A percentile compares a stretch with the other conserved stretches of the same genome.
These are phyloP conservation scores for Rhodocollybia butyracea DNA, from an alignment of 768 basidiomycete species.

Conservation along the genomic window DNA sequence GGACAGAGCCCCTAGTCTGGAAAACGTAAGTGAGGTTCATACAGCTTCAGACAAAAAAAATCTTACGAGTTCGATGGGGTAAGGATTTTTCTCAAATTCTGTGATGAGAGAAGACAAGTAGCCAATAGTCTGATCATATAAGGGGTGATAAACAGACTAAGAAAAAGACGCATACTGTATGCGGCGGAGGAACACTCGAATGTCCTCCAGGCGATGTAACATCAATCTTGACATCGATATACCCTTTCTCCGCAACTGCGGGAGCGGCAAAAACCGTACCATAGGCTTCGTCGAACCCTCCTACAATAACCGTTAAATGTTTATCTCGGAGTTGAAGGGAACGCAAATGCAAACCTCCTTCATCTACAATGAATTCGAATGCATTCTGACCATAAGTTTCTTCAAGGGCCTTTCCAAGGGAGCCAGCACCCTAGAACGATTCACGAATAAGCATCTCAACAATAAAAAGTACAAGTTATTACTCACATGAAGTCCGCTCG, in stretches of 20 bases:
- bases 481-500: conserved; percentile 28
- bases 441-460: too few species aligned
- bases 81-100: conserved; percentile 44
- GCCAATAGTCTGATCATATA: conserved; percentile 49
- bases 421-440: conserved; percentile 46
- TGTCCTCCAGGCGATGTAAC: conserved; percentile 58
- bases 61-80: conserved; percentile 32
- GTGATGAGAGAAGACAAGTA: conserved; percentile 52
- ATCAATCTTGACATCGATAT: conserved; percentile 37
- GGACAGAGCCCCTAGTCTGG: conserved; percentile 36
- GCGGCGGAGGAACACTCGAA: conserved; percentile 57
- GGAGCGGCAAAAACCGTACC: conserved; percentile 42
- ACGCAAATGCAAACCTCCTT: conserved; percentile 41
- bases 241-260: conserved; percentile 52
- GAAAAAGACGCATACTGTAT: conserved; percentile 40
- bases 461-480: neutral
- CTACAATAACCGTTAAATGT: conserved; percentile 7
- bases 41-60: neutral
- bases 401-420: conserved; percentile 34
- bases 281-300: conserved; percentile 17
- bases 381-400: conserved; percentile 51
- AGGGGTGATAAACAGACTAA: conserved; percentile 1
- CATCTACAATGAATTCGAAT: conserved; percentile 62
- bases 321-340: too few species aligned
- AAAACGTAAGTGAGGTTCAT: neutral